Evolutionary conservation across 129 eudicot species (phyloP).

Genomic region (Pulicaria dysenterica): DNA sequence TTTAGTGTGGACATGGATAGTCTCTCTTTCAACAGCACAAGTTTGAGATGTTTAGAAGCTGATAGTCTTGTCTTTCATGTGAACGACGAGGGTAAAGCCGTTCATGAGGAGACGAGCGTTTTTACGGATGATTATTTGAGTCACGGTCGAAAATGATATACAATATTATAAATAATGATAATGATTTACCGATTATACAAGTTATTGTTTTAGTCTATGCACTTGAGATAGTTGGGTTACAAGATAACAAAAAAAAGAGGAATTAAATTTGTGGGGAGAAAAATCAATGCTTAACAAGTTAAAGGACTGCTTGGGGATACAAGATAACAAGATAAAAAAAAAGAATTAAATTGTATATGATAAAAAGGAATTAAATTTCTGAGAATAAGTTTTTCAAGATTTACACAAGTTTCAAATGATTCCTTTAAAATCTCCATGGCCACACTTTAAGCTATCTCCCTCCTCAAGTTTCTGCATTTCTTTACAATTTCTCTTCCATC

Average conservation of each 20-base stretch:
- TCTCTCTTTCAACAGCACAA: conserved; percentile 48
- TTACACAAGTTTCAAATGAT: conserved; percentile 39
- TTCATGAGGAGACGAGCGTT: conserved; percentile 39
- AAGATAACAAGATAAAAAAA: neutral
- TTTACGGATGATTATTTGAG: conserved; percentile 43
- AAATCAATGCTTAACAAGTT: too few species aligned
- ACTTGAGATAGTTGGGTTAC: too few species aligned
- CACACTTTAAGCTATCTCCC: conserved; percentile 23
- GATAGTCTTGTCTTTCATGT: conserved; percentile 44
- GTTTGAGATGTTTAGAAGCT: conserved; percentile 61
- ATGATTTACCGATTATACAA: neutral
- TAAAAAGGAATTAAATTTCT: conserved; percentile 2
- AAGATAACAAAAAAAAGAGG: too few species aligned
- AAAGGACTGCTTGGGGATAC: too few species aligned
- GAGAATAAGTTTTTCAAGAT: conserved; percentile 36
- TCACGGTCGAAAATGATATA: conserved; percentile 40
- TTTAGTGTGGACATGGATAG: conserved; percentile 67
- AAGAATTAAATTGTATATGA: neutral
- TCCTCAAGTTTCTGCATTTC: conserved; percentile 15
- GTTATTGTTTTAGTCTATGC: neutral
- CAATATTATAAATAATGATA: neutral
- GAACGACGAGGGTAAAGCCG: conserved; percentile 24
- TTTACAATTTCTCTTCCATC: neutral
- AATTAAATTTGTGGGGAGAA: too few species aligned
- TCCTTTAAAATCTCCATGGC: conserved; percentile 23